Evolutionary conservation across 192 early-diverging fungal species (phyloP).

Genomic region (Backusella luteola): DNA sequence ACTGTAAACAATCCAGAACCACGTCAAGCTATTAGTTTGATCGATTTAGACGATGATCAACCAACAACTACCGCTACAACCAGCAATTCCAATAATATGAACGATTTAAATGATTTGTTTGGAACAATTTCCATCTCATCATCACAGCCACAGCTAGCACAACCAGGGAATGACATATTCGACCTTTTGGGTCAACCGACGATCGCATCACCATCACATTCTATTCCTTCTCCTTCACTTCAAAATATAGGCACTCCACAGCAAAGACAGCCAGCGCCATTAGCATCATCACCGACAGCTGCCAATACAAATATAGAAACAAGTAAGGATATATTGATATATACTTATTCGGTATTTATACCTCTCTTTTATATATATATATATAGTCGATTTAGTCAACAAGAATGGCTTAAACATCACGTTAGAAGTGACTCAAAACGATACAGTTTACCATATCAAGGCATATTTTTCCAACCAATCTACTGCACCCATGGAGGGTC

Average conservation of each 20-base stretch:
- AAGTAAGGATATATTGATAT: background rate
- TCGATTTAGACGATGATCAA: conserved; percentile 43
- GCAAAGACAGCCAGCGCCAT: background rate
- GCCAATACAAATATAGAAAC: background rate
- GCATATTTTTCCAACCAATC: conserved; percentile 49
- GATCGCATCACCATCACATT: background rate
- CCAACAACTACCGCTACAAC: background rate
- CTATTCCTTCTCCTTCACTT: background rate
- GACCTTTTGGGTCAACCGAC: conserved; percentile 16
- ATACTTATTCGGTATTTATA: background rate
- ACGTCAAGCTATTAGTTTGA: conserved; percentile 42
- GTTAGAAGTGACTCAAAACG: conserved; percentile 28
- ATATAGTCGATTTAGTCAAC: conserved; percentile 36
- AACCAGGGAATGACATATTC: conserved; percentile 19
- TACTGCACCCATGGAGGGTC: conserved; percentile 37
- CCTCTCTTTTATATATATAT: too few species aligned
- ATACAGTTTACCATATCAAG: conserved; percentile 27
- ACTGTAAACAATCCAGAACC: conserved; percentile 5
- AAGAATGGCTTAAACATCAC: conserved; percentile 50
- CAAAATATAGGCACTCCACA: conserved; percentile 26
- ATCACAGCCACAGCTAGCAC: background rate
- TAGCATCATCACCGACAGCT: conserved; percentile 10
- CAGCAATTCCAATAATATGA: background rate
- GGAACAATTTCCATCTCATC: background rate
- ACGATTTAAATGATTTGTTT: conserved; percentile 27